Conservation (phyloP, 192 early-diverging fungal genomes). For the Coemansia sp. region DNA sequence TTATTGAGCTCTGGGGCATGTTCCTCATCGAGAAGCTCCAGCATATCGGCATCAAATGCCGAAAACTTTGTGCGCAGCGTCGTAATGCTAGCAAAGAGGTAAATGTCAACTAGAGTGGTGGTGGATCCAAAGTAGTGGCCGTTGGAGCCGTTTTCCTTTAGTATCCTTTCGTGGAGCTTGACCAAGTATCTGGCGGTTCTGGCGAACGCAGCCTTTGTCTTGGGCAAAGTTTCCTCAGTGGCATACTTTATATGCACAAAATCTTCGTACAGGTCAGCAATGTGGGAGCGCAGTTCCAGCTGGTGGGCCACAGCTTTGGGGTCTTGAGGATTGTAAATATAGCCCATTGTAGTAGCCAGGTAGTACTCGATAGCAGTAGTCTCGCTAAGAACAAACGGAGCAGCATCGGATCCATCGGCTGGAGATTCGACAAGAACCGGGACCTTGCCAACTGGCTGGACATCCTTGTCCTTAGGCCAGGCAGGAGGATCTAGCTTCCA, state of each 20-base stretch:
- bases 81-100: background rate
- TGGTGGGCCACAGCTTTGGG: slow-evolving; percentile 27
- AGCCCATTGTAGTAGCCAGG: slow-evolving; percentile 41
- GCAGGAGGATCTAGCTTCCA: slow-evolving; percentile 29
- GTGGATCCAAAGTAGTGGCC: slow-evolving; percentile 57
- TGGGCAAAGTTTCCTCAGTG: background rate
- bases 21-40: background rate
- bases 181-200: slow-evolving; percentile 16
- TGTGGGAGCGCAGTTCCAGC: slow-evolving; percentile 24
- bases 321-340: slow-evolving; percentile 14
- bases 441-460: slow-evolving; percentile 32
- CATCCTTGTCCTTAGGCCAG: slow-evolving; percentile 31
- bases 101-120: slow-evolving; percentile 42
- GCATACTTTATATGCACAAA: background rate
- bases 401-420: background rate
- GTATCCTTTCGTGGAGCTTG: slow-evolving; percentile 43
- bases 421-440: slow-evolving; percentile 33
- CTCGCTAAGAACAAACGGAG: slow-evolving; percentile 37
- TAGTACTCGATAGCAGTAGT: slow-evolving; percentile 54
- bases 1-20: background rate
- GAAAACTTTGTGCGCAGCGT: background rate
- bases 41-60: background rate
- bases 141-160: slow-evolving; percentile 55
- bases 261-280: slow-evolving; percentile 16
- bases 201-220: slow-evolving; percentile 8